A percentile compares a stretch with the other conserved stretches of the same genome.
These are phyloP conservation scores for Raphanus raphanistrum DNA, from an alignment of 345 rosid genomes.

Conservation along the genomic window DNA sequence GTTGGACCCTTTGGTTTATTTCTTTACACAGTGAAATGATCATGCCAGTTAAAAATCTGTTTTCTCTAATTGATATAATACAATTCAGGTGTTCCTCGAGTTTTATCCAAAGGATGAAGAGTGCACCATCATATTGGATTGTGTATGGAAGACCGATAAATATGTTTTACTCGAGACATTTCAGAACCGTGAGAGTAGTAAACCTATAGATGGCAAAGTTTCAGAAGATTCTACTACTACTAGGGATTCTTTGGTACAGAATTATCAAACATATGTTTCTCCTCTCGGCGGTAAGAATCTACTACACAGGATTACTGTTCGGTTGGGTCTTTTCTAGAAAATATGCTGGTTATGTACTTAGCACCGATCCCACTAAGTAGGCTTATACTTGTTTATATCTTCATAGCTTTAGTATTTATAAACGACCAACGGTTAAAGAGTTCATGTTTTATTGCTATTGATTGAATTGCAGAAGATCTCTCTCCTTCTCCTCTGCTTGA, in stretches of 20 bases:
- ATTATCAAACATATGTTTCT: constrained; percentile 44
- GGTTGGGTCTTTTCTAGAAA: neutral
- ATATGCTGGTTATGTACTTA: neutral
- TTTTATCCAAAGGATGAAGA: constrained; percentile 59
- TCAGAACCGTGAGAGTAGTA: constrained; percentile 39
- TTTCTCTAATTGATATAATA: neutral
- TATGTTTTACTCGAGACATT: constrained; percentile 56
- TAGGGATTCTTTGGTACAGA: constrained; percentile 41
- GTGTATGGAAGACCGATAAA: constrained; percentile 64
- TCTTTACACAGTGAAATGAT: neutral
- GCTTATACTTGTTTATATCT: constrained; percentile 4
- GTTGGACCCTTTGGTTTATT: constrained; percentile 16
- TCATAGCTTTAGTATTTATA: neutral
- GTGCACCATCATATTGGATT: constrained; percentile 50
- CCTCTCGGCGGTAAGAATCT: constrained; percentile 61
- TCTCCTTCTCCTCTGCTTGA: constrained; percentile 4
- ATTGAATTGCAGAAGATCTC: constrained; percentile 19
- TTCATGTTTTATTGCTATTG: neutral
- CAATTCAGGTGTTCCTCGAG: constrained; percentile 67
- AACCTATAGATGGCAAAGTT: constrained; percentile 30
- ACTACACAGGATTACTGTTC: neutral
- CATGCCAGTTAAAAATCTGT: constrained; percentile 1
- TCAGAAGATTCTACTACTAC: constrained; percentile 38
- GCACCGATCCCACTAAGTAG: neutral
- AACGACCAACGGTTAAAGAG: neutral